Percentiles rank a stretch among this genome's conserved stretches.
Evolutionary conservation across 2,329 filamentous ascomycete genomes (phyloP).

Genomic region (Penicillium sp.): DNA sequence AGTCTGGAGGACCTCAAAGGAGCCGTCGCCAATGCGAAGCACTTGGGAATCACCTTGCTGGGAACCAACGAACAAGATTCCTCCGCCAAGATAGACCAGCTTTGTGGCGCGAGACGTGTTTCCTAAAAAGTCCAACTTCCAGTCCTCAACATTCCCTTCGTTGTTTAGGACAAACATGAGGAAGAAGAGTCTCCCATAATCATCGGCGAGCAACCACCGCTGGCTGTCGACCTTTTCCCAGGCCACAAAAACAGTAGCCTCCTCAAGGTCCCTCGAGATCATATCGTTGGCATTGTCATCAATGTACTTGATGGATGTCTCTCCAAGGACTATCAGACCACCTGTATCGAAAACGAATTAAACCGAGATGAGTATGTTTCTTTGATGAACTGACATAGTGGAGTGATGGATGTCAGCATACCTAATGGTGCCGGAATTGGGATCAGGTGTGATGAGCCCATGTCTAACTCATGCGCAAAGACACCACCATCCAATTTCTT

Average conservation of each 20-base stretch:
- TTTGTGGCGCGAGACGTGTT: constrained; percentile 68
- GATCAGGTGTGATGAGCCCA: constrained; percentile 57
- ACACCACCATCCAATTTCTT: constrained; percentile 19
- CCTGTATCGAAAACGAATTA: constrained; percentile 39
- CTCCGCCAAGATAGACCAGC: constrained; percentile 64
- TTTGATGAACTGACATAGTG: no score
- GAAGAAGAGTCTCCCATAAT: constrained; percentile 81
- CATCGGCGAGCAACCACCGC: constrained; percentile 82
- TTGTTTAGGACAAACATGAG: constrained; percentile 66
- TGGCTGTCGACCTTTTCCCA: constrained; percentile 81
- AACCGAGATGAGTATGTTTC: not conserved
- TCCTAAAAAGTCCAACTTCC: constrained; percentile 64
- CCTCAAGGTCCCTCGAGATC: constrained; percentile 59
- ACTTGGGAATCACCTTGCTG: constrained; percentile 91
- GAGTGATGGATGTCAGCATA: constrained; percentile 17
- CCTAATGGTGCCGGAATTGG: constrained; percentile 54
- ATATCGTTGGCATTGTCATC: constrained; percentile 67
- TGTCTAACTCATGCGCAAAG: constrained; percentile 50
- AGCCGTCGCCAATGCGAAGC: constrained; percentile 56
- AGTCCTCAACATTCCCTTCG: constrained; percentile 61
- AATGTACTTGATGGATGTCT: constrained; percentile 78
- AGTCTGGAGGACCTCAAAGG: constrained; percentile 64
- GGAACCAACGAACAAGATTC: constrained; percentile 78
- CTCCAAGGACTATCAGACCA: constrained; percentile 68
- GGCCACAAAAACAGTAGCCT: constrained; percentile 80